Evolutionary conservation across 2,329 filamentous ascomycete species (phyloP), one percentile per base, ranked within the genome.

Genomic region (Colletotrichum sp.): DNA sequence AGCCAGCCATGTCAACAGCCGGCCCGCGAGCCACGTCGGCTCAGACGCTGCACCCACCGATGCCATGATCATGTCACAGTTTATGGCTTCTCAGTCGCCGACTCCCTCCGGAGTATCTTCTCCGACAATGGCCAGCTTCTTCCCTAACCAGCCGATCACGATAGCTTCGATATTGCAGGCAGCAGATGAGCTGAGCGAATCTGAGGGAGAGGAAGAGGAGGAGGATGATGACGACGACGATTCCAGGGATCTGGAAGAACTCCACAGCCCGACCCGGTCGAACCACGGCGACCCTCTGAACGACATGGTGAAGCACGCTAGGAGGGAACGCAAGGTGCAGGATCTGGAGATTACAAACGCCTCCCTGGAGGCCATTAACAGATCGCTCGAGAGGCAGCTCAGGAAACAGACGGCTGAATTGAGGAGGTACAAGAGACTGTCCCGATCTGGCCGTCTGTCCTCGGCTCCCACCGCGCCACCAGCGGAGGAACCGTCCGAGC

Each of bases 281-380:
- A 87, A 83, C 34, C 86, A 85, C 79, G 85, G 90, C 18, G 92
- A 93, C 71, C 89, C 92, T 9, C 87, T 94, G 77, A 94, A 92
- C 77, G 96, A 98, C 76, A 89, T 95, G 8, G 95, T 97, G 13
- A 91, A 94, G n/a, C 97, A 95, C 82, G 97, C 97, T 16, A 92
- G 97, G 34, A 92, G 95, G 44, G 97, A 99, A 84, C 92, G 97
- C 77, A 99, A 99, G 86, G 96, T 99, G 1, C 91, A 99, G 79
- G 97, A 99, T 83, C 88, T 99, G 8, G 95, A 99, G 83, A 99
- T 99, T 78, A 98, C 95, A 71, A 99, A 99, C 81, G 97, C 95
- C 2, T 98, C 96, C 2, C 90, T 99, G 5, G 91, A 98, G 72
- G 97, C 97, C 55, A 99, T 99, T 86, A 99, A 99, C 82, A 91